Conservation (phyloP, 169 alveolate species). For the Cryptosporidium parvum region DNA sequence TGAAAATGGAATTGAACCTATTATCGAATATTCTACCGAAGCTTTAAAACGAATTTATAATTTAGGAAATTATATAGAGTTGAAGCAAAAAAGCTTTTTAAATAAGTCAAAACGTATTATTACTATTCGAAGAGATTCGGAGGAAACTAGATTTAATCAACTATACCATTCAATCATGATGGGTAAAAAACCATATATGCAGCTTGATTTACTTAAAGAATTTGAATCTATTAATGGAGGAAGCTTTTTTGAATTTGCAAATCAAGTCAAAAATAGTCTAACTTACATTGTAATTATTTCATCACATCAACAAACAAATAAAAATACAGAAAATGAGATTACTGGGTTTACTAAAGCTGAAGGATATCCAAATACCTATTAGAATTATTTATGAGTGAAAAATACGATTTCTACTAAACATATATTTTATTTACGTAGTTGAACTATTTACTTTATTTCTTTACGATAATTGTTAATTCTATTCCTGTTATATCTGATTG, state of each 20-base stretch:
- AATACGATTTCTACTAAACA: too few relatives aligned
- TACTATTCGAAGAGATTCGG: background rate
- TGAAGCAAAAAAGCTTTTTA: constrained; percentile 1
- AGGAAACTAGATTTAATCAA: constrained; percentile 24
- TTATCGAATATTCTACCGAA: constrained; percentile 34
- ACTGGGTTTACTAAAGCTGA: constrained; percentile 28
- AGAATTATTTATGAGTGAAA: background rate
- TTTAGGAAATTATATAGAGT: background rate
- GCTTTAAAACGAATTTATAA: background rate
- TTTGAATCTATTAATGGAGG: background rate
- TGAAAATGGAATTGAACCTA: constrained; percentile 28
- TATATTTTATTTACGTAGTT: too few relatives aligned
- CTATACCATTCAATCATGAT: constrained; percentile 41
- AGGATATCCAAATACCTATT: constrained; percentile 22
- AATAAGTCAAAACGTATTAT: constrained; percentile 18
- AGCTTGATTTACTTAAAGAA: background rate
- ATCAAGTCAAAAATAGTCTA: constrained; percentile 3
- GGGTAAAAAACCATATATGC: constrained; percentile 14
- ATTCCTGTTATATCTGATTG: too few relatives aligned
- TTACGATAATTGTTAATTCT: too few relatives aligned
- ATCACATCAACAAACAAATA: constrained; percentile 37
- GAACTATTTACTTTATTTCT: too few relatives aligned
- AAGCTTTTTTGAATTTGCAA: constrained; percentile 12
- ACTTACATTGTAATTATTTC: constrained; percentile 30
- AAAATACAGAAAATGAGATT: constrained; percentile 21